These are phyloP conservation scores for Venustampulla echinocandica DNA, from an alignment of 495 filamentous ascomycete genomes.

Conservation along the genomic window DNA sequence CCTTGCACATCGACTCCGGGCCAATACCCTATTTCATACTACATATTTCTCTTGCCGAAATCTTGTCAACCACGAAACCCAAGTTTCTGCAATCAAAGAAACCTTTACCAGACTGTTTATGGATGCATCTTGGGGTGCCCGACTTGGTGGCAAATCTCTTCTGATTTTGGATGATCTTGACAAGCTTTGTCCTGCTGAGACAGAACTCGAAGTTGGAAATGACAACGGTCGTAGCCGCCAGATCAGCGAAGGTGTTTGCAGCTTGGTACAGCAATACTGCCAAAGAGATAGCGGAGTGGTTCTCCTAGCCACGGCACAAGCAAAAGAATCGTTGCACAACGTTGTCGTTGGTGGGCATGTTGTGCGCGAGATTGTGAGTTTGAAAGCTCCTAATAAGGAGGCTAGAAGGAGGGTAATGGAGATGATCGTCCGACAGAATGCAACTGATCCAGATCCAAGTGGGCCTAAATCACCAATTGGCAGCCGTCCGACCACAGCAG, in stretches of 20 bases:
- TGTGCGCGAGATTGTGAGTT: conserved; percentile 69
- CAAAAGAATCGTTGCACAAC: conserved; percentile 79
- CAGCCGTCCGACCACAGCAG: conserved; percentile 44
- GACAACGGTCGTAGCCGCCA: conserved; percentile 89
- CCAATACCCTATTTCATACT: conserved; percentile 61
- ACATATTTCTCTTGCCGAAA: conserved; percentile 77
- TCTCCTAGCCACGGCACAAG: conserved; percentile 82
- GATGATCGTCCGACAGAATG: conserved; percentile 47
- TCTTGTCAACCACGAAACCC: conserved; percentile 78
- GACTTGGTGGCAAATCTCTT: conserved; percentile 70
- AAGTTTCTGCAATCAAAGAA: conserved; percentile 84
- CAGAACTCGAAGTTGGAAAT: conserved; percentile 81
- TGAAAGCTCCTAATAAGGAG: conserved; percentile 89
- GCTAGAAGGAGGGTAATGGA: conserved; percentile 75
- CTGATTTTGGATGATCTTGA: conserved; percentile 91
- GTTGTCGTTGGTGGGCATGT: conserved; percentile 73
- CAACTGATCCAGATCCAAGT: conserved; percentile 31
- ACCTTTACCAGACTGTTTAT: conserved; percentile 75
- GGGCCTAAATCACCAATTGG: conserved; percentile 28
- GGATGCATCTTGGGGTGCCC: conserved; percentile 78
- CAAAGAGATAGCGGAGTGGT: conserved; percentile 64
- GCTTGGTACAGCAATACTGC: conserved; percentile 75
- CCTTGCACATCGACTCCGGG: conserved; percentile 56
- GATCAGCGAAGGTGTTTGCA: conserved; percentile 80
- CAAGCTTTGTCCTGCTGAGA: conserved; percentile 82